A percentile compares a stretch with the other conserved stretches of the same genome.
Evolutionary conservation across 2,329 filamentous ascomycete genomes (phyloP).

Genomic region (Fusarium newnesense): DNA sequence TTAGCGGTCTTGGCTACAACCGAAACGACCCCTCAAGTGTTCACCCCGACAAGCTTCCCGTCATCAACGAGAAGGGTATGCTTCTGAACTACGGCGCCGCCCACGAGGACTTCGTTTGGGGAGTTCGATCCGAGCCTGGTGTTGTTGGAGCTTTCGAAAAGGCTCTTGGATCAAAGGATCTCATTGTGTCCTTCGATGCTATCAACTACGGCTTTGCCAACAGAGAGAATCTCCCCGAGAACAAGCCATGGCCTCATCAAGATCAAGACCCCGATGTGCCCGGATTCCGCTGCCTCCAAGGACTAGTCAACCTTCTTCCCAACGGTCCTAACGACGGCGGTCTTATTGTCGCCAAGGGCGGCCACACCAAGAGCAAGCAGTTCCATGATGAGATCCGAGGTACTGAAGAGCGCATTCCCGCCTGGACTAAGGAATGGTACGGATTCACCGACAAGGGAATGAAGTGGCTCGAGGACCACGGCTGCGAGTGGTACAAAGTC

Average conservation of each 20-base stretch:
- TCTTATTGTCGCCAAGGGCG: conserved; percentile 46
- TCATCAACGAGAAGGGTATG: conserved; percentile 56
- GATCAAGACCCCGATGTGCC: conserved; percentile 37
- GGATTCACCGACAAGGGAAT: conserved; percentile 51
- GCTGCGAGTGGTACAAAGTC: conserved; percentile 50
- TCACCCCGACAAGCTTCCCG: conserved; percentile 37
- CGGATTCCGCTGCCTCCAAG: conserved; percentile 63
- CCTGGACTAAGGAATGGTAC: conserved; percentile 48
- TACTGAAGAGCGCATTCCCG: conserved; percentile 51
- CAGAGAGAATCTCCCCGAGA: conserved; percentile 45
- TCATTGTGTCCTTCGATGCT: conserved; percentile 59
- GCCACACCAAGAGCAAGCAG: conserved; percentile 39
- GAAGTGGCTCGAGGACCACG: conserved; percentile 49
- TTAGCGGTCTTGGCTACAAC: conserved; percentile 33
- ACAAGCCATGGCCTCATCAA: conserved; percentile 39
- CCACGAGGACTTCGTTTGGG: conserved; percentile 62
- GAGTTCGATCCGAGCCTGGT: conserved; percentile 56
- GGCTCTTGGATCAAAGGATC: conserved; percentile 56
- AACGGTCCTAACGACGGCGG: conserved; percentile 50
- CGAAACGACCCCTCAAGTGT: conserved; percentile 31
- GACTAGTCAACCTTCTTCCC: conserved; percentile 57
- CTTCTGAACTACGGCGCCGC: conserved; percentile 57
- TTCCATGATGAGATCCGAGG: conserved; percentile 50
- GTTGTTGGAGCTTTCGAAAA: conserved; percentile 58
- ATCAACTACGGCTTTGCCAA: conserved; percentile 55